These are phyloP conservation scores for Carex kokanica DNA, from an alignment of 176 grass and related monocot species.

Conservation along the genomic window DNA sequence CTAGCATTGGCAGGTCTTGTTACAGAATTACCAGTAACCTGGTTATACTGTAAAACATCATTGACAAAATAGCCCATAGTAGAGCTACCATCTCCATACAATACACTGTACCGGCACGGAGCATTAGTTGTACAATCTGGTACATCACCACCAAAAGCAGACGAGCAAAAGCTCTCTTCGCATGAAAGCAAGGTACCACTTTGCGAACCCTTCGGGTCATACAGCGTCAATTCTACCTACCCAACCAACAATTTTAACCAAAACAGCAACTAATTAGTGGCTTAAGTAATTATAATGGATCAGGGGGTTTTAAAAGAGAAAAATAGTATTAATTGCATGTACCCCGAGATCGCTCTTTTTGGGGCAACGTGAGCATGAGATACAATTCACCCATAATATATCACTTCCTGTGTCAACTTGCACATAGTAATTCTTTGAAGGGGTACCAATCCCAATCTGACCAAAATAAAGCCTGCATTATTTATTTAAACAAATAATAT, in stretches of 20 bases:
- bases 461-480: constrained; percentile 72
- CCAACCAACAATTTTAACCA: neutral
- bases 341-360: constrained; percentile 80
- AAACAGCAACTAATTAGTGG: neutral
- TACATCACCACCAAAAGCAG: constrained; percentile 20
- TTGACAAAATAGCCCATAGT: constrained; percentile 68
- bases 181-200: constrained; percentile 51
- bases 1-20: constrained; percentile 54
- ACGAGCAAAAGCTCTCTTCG: constrained; percentile 55
- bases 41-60: constrained; percentile 62
- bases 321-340: neutral
- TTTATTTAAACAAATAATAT: constrained; percentile 15
- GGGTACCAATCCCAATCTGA: constrained; percentile 66
- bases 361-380: constrained; percentile 71
- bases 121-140: constrained; percentile 26
- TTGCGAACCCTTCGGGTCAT: constrained; percentile 59
- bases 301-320: neutral
- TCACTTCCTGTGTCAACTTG: constrained; percentile 98
- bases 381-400: constrained; percentile 91
- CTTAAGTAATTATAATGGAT: neutral
- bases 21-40: constrained; percentile 58
- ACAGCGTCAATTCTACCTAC: constrained; percentile 74
- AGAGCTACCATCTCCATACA: constrained; percentile 87
- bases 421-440: constrained; percentile 75
- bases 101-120: constrained; percentile 57